Base-by-base conservation (phyloP, 2,329 filamentous ascomycete genomes). In the Hypoxylon rubiginosum region DNA sequence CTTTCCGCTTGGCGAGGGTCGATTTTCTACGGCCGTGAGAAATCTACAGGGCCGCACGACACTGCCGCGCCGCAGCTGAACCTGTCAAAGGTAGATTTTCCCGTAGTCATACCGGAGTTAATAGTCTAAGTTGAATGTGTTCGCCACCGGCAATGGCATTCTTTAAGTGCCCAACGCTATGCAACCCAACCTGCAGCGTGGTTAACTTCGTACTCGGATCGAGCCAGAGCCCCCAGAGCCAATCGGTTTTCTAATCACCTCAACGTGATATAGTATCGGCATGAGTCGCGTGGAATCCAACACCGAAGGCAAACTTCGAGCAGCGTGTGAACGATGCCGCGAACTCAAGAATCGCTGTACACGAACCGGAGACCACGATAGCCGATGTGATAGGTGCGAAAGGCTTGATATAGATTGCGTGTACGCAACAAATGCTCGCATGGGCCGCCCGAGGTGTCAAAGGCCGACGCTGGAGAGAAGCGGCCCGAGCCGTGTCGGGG, bases 331-430 rank as follows among this genome's bases (percentile, higher is more conserved):
- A 8, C 21, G 45, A 24, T 48, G 45, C n/a, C 45, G 45, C 11
- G 45, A 48, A 30, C 24, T 48, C 2, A 48, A 48, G 11, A 48
- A 48, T 28, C 45, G 45, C 21, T 48, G 45, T 24, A 48, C 45
- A 48, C 45, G 45, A 4, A 48, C 45, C 11, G 45, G 45, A n/a
- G 45, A 48, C 24, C 11, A 11, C 19, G 45, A 48, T 28, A 48
- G 45, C 30, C 45, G 45, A 8, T 48, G 45, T 10, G 45, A 48
- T 30, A 48, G 45, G 24, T 48, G 45, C 45, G 45, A 48, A 30
- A 28, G 45, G 30, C 45, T 48, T 13, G 45, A 48, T 30, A 48
- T 48, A 48, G 45, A 48, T 11, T 48, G 45, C 24, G 45, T 48
- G 11, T 48, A 48, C 15, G 45, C 19, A 15, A 48, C 45, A 2